A percentile compares a stretch with the other conserved stretches of the same genome.
Conservation (phyloP, 1,284 basidiomycete species). For the Grifola frondosa region DNA sequence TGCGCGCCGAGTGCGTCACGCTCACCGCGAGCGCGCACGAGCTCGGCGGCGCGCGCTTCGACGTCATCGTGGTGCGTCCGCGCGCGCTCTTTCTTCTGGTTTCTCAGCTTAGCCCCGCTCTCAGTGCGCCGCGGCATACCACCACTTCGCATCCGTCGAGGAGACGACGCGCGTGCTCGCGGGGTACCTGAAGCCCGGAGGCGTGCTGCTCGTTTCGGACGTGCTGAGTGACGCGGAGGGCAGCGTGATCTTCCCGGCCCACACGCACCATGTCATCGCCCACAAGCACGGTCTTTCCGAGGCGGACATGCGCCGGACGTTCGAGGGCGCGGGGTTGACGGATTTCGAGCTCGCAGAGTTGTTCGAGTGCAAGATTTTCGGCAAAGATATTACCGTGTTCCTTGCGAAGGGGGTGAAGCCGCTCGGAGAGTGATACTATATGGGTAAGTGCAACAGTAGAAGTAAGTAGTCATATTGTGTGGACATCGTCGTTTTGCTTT, state of each 20-base stretch:
- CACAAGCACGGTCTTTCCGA: conserved; percentile 53
- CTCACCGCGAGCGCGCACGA: conserved; percentile 45
- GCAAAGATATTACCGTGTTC: conserved; percentile 43
- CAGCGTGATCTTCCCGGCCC: conserved; percentile 24
- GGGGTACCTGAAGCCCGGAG: conserved; percentile 59
- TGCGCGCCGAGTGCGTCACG: conserved; percentile 55
- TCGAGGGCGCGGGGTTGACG: conserved; percentile 47
- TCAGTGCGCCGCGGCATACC: conserved; percentile 67
- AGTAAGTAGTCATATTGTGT: no score
- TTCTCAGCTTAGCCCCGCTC: not conserved
- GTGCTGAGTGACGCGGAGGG: conserved; percentile 34
- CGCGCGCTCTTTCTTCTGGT: not conserved
- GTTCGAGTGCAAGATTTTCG: conserved; percentile 33
- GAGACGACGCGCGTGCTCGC: conserved; percentile 52
- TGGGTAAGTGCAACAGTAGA: no score
- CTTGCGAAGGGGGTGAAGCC: conserved; percentile 47
- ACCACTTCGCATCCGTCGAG: conserved; percentile 58
- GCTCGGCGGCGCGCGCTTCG: conserved; percentile 54
- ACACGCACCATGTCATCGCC: conserved; percentile 45
- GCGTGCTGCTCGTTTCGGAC: conserved; percentile 60
- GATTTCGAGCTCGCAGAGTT: conserved; percentile 40
- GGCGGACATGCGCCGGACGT: conserved; percentile 43
- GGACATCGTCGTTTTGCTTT: no score
- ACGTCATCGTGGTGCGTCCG: conserved; percentile 55
- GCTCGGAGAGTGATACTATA: no score